Evolutionary conservation across 768 basidiomycete species (phyloP), one percentile per base, ranked within the genome.

Genomic region (Zangia roseola): DNA sequence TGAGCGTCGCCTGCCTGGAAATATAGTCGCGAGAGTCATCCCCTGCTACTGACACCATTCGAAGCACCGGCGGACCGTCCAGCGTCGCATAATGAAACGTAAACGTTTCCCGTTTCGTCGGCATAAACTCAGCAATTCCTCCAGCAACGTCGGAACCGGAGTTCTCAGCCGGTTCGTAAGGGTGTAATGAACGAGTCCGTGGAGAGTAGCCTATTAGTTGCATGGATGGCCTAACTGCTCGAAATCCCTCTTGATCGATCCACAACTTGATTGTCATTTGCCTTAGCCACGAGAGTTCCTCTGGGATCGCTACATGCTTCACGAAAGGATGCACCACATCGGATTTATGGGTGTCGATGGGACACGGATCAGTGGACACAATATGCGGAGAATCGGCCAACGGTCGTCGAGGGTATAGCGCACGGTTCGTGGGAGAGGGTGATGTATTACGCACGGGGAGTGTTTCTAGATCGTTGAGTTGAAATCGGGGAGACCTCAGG

Each of bases 181-280:
- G 66, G 23, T 56, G 49, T 10, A 59, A 28, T 30, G 67, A 62
- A 60, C 55, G 61, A 42, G 35, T 63, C 62, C 52, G 67, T 60
- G 44, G 70, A 57, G 70, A 69, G 57, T 79, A 79, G 10, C 81
- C 80, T n/a, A 74, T 69, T 40, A 84, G 78, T 52, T 71, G 74
- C 69, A 91, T 84, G 8, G 69, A 63, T 17, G 86, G 81, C 21
- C 73, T 72, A 6, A 84, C 73, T 16, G 78, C 74, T 21, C 89
- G 80, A 58, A 89, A 90, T 4, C 88, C 85, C 69, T 92, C 91
- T 63, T 93, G 91, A 60, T 92, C 91, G 21, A 93, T 83, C 64
- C 82, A 77, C 28, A 92, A 69, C 48, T 86, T 80, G 25, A 91
- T 64, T 34, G 67, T 68, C 24, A 74, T 70, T 34, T 73, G 71